Evolutionary conservation across 2,329 filamentous ascomycete species (phyloP), one percentile per base, ranked within the genome.

Genomic region (Phyllosticta citrichinensis): DNA sequence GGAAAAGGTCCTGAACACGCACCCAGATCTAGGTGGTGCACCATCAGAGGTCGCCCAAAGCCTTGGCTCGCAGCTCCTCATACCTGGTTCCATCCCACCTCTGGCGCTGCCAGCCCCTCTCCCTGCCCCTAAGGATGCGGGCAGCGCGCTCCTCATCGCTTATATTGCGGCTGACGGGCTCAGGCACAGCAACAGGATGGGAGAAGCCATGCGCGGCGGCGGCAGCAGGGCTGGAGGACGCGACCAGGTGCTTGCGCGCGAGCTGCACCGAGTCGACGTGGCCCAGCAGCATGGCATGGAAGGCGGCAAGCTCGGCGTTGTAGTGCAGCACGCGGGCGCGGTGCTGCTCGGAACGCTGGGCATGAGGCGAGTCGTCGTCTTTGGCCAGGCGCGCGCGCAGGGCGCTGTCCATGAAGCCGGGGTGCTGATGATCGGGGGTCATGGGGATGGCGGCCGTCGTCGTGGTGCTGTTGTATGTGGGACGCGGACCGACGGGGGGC

Each of bases 261-360:
- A 30, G 27, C 2, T 65, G 66, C 2, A 73, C 68, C 25, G 65
- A 65, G 3, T 63, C 62, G 8, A 73, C 62, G 56, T 74, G 72
- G 10, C 55, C 55, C 27, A 67, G 62, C 11, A 74, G 57, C 68
- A 73, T 69, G 57, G 33, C 35, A 9, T 63, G 53, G 57, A 74
- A 73, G 10, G 65, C 60, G 1, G 66, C 65, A 27, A 70, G 65
- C 56, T 70, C 66, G 56, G 63, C 62, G 22, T 66, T 67, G 40
- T 71, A 68, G 24, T 64, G 66, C 54, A 40, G 27, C 47, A 61
- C 56, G 54, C 50, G 59, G 17, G 53, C 51, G 40, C 35, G 25
- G 55, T 52, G 56, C 24, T 52, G 60, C 20, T 55, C 51, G 56
- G 24, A 63, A 19, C 52, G 14, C 62, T 57, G 35, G 61, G 61